phyloP scores from a whole-genome alignment of 257 asterid species.

The Mitragyna speciosa region DNA sequence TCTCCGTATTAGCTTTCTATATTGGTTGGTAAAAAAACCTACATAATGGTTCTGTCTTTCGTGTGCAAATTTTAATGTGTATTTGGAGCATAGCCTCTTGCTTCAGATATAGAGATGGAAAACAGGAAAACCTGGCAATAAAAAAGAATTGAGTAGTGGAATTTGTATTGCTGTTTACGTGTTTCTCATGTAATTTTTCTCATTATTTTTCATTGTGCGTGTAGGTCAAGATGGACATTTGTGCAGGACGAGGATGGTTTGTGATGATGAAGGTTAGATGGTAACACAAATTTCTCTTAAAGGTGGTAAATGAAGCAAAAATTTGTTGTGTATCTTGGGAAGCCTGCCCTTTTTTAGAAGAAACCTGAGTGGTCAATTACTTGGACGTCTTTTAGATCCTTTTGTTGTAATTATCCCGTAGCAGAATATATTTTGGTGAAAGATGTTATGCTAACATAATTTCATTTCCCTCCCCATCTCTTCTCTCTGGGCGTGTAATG shows the following conservation, averaged over 20 bases:
- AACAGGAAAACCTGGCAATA: background rate
- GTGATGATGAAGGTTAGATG: background rate
- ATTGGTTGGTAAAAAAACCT: background rate
- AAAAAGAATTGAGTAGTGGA: background rate
- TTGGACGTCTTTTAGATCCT: background rate
- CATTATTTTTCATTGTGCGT: background rate
- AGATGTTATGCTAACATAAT: background rate
- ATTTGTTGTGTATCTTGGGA: background rate
- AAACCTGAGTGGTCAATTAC: background rate
- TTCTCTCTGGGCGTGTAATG: background rate
- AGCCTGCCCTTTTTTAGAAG: background rate
- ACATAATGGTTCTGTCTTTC: background rate
- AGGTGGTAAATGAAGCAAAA: background rate
- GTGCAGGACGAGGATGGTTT: background rate
- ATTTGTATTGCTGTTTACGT: background rate
- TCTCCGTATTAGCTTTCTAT: background rate
- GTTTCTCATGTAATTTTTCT: background rate
- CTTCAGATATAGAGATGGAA: background rate
- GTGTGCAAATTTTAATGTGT: background rate
- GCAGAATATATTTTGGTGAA: background rate
- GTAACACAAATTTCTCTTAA: too few relatives aligned
- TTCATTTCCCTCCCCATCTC: background rate
- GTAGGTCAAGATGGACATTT: background rate
- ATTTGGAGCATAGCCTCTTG: background rate
- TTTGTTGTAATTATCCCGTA: slow-evolving; percentile 12